Conservation (phyloP, 495 filamentous ascomycete genomes). For the Letharia columbiana region DNA sequence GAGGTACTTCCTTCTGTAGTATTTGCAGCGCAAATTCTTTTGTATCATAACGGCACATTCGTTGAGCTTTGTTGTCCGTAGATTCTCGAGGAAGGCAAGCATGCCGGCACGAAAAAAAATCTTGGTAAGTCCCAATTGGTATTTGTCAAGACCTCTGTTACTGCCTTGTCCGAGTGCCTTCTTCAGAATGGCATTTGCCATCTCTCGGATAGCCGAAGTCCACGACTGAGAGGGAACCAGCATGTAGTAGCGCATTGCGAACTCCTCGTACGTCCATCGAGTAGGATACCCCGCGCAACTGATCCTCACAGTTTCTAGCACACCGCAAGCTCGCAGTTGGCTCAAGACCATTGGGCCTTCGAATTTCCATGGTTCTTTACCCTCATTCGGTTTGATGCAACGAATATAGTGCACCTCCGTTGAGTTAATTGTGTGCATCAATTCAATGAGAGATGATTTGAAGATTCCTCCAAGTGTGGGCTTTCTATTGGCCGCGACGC, state of each 20-base stretch:
- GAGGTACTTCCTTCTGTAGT: slow-evolving; percentile 86
- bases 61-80: slow-evolving; percentile 80
- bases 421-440: slow-evolving; percentile 95
- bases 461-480: slow-evolving; percentile 97
- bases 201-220: slow-evolving; percentile 86
- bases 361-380: slow-evolving; percentile 94
- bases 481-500: slow-evolving; percentile 88
- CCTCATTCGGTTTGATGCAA: slow-evolving; percentile 98
- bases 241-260: slow-evolving; percentile 97
- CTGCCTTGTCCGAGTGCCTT: slow-evolving; percentile 79
- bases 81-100: slow-evolving; percentile 93
- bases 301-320: slow-evolving; percentile 95
- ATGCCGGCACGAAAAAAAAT: slow-evolving; percentile 99
- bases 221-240: slow-evolving; percentile 82
- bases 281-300: slow-evolving; percentile 97
- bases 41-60: slow-evolving; percentile 97
- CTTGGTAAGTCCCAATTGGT: slow-evolving; percentile 93
- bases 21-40: slow-evolving; percentile 94
- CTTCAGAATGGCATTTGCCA: slow-evolving; percentile 84
- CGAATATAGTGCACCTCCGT: slow-evolving; percentile 99
- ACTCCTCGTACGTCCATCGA: slow-evolving; percentile 98
- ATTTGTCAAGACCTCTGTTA: slow-evolving; percentile 81
- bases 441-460: slow-evolving; percentile 94
- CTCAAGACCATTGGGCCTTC: slow-evolving; percentile 98
- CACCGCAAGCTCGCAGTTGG: slow-evolving; percentile 95